Conservation (phyloP, 306 rosid genomes). For the Corylus heterophylla region DNA sequence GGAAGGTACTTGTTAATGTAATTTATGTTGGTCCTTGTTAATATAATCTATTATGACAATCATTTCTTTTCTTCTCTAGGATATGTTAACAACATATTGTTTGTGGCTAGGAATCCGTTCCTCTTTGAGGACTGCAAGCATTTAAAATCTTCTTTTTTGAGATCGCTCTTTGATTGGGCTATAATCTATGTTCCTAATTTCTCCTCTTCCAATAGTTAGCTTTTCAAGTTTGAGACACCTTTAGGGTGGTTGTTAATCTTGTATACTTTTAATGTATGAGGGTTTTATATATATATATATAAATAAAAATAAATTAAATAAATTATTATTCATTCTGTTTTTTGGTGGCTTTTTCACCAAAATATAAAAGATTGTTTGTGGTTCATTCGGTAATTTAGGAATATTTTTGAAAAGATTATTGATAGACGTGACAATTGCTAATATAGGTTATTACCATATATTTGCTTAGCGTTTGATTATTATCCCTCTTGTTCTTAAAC, state of each 20-base stretch:
- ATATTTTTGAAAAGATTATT: constrained; percentile 13
- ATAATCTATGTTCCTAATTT: too few species aligned
- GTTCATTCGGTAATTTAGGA: constrained; percentile 2
- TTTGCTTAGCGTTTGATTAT: constrained; percentile 16
- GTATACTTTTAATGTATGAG: too few species aligned
- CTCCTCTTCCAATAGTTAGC: too few species aligned
- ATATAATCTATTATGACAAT: constrained; percentile 12
- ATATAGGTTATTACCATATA: constrained; percentile 14
- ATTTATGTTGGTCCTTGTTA: constrained; percentile 47
- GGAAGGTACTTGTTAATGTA: constrained; percentile 51
- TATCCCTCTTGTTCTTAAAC: constrained; percentile 10
- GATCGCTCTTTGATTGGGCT: too few species aligned
- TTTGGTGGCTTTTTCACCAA: background rate
- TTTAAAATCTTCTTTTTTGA: too few species aligned
- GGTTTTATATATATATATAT: too few species aligned
- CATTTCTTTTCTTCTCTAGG: constrained; percentile 19
- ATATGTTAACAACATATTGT: background rate
- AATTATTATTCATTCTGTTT: too few species aligned
- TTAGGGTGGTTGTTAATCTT: too few species aligned
- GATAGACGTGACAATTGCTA: constrained; percentile 8
- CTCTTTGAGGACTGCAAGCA: too few species aligned
- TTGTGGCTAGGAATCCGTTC: too few species aligned
- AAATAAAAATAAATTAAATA: too few species aligned
- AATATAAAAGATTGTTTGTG: background rate
- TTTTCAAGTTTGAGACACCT: too few species aligned